These are phyloP conservation scores for Saksenaea oblongispora DNA, from an alignment of 371 early-diverging fungal species.

Conservation along the genomic window DNA sequence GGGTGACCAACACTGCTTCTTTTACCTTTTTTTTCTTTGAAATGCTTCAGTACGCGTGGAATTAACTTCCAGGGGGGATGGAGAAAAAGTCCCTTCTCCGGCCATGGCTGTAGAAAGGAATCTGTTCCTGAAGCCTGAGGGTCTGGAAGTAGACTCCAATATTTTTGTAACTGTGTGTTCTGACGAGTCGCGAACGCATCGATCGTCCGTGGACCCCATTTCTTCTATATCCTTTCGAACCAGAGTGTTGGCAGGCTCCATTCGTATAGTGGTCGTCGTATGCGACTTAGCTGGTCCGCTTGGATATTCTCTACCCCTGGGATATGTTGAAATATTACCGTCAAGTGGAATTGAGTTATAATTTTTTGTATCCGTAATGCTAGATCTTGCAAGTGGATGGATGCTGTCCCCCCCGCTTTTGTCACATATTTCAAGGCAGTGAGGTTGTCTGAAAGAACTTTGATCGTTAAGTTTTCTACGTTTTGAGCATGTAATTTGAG, in stretches of 20 bases:
- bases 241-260: slow-evolving; percentile 4
- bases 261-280: slow-evolving; percentile 19
- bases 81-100: slow-evolving; percentile 5
- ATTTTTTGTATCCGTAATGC: slow-evolving; percentile 22
- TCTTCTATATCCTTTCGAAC: slow-evolving; percentile 6
- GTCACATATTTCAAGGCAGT: slow-evolving; percentile 19
- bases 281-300: slow-evolving; percentile 14
- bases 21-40: not conserved
- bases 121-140: slow-evolving; percentile 4
- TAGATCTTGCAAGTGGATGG: slow-evolving; percentile 10
- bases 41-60: slow-evolving; percentile 6
- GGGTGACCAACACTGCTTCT: slow-evolving; percentile 13
- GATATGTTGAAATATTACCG: slow-evolving; percentile 17
- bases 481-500: not conserved
- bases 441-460: slow-evolving; percentile 8
- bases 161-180: slow-evolving; percentile 11
- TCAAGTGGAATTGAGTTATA: slow-evolving; percentile 10
- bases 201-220: slow-evolving; percentile 17
- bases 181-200: slow-evolving; percentile 16
- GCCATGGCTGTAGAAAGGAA: slow-evolving; percentile 14
- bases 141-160: slow-evolving; percentile 8
- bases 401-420: slow-evolving; percentile 19
- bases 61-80: slow-evolving; percentile 5
- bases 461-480: not conserved
- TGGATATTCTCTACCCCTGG: slow-evolving; percentile 11